These are phyloP conservation scores for Fonsecaea nubica DNA, from an alignment of 2,329 filamentous ascomycete species.

Conservation along the genomic window DNA sequence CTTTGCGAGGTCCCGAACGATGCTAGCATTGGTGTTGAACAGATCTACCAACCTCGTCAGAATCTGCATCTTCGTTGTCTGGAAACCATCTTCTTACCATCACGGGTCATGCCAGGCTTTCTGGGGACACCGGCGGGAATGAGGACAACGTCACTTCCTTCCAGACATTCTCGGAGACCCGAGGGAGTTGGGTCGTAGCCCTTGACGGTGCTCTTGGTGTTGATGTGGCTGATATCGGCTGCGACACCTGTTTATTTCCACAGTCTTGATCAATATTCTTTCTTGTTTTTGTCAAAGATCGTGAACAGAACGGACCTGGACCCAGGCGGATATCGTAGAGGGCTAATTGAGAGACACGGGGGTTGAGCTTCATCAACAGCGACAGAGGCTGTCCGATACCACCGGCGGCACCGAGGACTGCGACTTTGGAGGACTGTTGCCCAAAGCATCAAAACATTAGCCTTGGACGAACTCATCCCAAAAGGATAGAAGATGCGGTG, in stretches of 20 bases:
- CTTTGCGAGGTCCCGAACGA: conserved; percentile 98
- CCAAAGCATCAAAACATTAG: conserved; percentile 18
- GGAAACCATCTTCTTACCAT: conserved; percentile 62
- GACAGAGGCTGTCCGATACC: conserved; percentile 99
- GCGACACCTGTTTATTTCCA: conserved; percentile 75
- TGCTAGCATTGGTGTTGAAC: conserved; percentile 99
- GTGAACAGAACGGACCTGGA: conserved; percentile 70
- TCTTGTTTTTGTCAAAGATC: background rate
- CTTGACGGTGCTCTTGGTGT: conserved; percentile 94
- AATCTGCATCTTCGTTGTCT: background rate
- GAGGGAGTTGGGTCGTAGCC: conserved; percentile 81
- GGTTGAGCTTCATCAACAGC: conserved; percentile 98
- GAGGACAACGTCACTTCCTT: conserved; percentile 89
- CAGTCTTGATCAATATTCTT: conserved; percentile 27
- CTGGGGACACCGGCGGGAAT: conserved; percentile 98
- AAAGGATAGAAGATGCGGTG: background rate
- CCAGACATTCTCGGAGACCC: conserved; percentile 79
- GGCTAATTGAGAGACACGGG: conserved; percentile 87
- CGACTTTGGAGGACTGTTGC: conserved; percentile 88
- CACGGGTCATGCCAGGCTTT: conserved; percentile 99
- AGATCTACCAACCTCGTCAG: conserved; percentile 67
- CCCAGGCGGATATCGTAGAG: conserved; percentile 97
- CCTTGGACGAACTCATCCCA: background rate
- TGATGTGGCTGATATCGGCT: conserved; percentile 97
- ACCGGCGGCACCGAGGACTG: conserved; percentile 94